A percentile compares a stretch with the other conserved stretches of the same genome.
Conservation (phyloP, 495 filamentous ascomycete genomes). For the Pseudotulostoma volvatum region DNA sequence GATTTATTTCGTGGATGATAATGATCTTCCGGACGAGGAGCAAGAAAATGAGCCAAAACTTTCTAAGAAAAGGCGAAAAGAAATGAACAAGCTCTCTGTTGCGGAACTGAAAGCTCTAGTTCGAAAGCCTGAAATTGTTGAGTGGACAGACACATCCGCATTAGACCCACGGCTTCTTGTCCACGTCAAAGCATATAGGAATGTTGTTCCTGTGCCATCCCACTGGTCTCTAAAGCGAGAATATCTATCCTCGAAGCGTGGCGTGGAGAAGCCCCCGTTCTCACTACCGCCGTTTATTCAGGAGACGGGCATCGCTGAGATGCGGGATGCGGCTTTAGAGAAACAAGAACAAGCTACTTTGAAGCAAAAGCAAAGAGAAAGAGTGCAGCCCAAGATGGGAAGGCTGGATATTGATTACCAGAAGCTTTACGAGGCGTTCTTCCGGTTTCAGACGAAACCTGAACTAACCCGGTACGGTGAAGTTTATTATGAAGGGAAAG, state of each 20-base stretch:
- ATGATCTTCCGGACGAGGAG: slow-evolving; percentile 81
- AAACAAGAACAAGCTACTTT: slow-evolving; percentile 81
- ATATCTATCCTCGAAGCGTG: slow-evolving; percentile 88
- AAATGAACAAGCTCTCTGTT: slow-evolving; percentile 78
- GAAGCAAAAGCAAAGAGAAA: slow-evolving; percentile 89
- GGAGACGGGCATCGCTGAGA: slow-evolving; percentile 92
- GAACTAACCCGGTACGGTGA: slow-evolving; percentile 88
- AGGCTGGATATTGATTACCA: slow-evolving; percentile 97
- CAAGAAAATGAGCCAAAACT: slow-evolving; percentile 48
- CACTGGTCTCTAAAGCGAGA: slow-evolving; percentile 95
- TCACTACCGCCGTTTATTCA: slow-evolving; percentile 91
- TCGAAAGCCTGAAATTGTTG: slow-evolving; percentile 80
- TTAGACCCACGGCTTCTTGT: slow-evolving; percentile 78
- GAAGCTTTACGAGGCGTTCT: slow-evolving; percentile 95
- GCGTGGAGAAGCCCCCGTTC: slow-evolving; percentile 89
- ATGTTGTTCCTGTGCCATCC: slow-evolving; percentile 82
- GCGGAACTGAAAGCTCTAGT: slow-evolving; percentile 90
- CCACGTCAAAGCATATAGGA: slow-evolving; percentile 86
- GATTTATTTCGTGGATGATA: slow-evolving; percentile 70
- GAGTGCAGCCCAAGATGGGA: slow-evolving; percentile 92
- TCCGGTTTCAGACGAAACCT: slow-evolving; percentile 91
- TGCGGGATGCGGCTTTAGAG: slow-evolving; percentile 91
- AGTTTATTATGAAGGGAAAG: slow-evolving; percentile 97
- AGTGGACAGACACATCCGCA: slow-evolving; percentile 94
- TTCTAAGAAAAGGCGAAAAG: slow-evolving; percentile 87